phyloP scores from a whole-genome alignment of 2,329 filamentous ascomycete species.

The Pestalotiopsis sp. region DNA sequence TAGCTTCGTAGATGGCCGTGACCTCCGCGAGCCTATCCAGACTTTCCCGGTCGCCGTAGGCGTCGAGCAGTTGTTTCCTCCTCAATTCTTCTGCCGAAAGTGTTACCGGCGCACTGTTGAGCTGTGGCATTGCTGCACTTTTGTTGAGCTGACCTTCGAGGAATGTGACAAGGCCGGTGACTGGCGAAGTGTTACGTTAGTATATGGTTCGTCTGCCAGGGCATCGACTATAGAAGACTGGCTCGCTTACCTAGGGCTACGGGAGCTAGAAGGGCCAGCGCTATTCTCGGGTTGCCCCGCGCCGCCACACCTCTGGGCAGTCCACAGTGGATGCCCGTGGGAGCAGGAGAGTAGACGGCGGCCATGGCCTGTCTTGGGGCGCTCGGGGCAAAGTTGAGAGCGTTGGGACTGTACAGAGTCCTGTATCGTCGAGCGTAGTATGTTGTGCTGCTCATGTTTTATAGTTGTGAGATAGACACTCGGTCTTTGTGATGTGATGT shows the following conservation, averaged over 20 bases:
- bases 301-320: conserved; percentile 10
- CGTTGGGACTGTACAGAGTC: conserved; percentile 15
- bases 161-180: background rate
- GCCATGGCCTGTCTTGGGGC: conserved; percentile 8
- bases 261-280: background rate
- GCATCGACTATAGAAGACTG: background rate
- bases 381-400: conserved; percentile 13
- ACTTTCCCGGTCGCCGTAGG: conserved; percentile 14
- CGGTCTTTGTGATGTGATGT: background rate
- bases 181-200: background rate
- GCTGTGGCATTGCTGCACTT: background rate
- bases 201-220: no score
- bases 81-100: background rate
- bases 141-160: background rate
- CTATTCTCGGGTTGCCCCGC: conserved; percentile 6
- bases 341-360: conserved; percentile 13
- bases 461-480: conserved; percentile 3
- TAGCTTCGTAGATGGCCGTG: conserved; percentile 14
- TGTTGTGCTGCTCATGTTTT: background rate
- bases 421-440: conserved; percentile 16
- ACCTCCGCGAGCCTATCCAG: conserved; percentile 14
- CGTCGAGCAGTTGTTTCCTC: conserved; percentile 12
- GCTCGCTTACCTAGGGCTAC: conserved; percentile 1
- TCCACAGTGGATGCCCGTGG: conserved; percentile 15
- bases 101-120: background rate